Conservation (phyloP, 2,329 filamentous ascomycete genomes). For the Stachybotrys chartarum region DNA sequence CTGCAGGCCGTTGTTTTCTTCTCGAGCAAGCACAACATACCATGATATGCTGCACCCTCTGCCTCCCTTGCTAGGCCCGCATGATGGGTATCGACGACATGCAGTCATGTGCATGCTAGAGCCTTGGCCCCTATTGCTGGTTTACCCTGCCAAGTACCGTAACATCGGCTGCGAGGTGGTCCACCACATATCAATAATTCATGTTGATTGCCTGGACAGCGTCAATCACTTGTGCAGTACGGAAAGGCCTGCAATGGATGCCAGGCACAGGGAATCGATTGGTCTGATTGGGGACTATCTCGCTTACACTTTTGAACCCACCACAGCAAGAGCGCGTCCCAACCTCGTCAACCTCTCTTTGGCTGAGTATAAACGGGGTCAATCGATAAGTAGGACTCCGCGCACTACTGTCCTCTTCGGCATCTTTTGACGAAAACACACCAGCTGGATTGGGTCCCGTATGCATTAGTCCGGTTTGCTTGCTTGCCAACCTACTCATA, state of each 20-base stretch:
- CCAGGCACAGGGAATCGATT: not conserved
- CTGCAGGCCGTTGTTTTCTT: no score
- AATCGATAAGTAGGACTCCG: not conserved
- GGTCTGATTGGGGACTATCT: no score
- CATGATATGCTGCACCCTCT: no score
- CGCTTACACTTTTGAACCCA: not conserved
- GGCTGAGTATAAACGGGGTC: not conserved
- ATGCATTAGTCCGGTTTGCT: not conserved
- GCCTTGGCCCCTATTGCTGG: not conserved
- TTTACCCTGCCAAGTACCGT: not conserved
- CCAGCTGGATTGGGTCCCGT: not conserved
- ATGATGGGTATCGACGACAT: not conserved
- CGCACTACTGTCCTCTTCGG: not conserved
- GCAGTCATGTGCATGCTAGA: not conserved
- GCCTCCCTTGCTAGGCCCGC: no score
- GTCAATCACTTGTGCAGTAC: not conserved
- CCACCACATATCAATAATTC: not conserved
- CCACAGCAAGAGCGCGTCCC: not conserved
- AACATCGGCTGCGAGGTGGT: not conserved
- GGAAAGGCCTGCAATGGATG: not conserved
- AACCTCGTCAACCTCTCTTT: not conserved
- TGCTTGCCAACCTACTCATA: not conserved
- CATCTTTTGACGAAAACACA: not conserved
- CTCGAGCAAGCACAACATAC: no score
- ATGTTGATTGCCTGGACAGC: not conserved